A percentile compares a stretch with the other conserved stretches of the same genome.
Conservation (phyloP, 805 yeast genomes). For the Candida maris region DNA sequence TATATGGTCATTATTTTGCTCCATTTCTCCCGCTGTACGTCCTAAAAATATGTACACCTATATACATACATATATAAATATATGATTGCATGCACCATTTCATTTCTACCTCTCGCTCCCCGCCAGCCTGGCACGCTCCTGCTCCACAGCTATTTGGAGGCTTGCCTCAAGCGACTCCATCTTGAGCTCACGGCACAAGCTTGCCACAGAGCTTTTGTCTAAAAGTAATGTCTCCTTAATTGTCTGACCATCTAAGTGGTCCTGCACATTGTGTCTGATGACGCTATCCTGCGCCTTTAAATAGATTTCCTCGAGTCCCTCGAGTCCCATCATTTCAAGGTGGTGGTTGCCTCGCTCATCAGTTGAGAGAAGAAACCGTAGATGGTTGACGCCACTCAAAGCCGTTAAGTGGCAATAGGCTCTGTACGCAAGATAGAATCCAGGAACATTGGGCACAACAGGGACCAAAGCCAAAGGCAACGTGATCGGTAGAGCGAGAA, state of each 20-base stretch:
- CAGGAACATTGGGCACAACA: constrained; percentile 88
- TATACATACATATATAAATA: constrained; percentile 1
- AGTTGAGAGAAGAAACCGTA: constrained; percentile 50
- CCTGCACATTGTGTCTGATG: constrained; percentile 17
- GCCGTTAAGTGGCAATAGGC: constrained; percentile 85
- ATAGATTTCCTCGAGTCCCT: constrained; percentile 31
- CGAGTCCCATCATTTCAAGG: constrained; percentile 32
- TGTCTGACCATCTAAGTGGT: constrained; percentile 9
- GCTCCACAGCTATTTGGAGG: constrained; percentile 50
- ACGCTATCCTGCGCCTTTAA: constrained; percentile 20
- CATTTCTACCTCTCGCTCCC: constrained; percentile 1
- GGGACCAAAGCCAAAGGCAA: constrained; percentile 81
- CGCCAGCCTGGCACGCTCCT: constrained; percentile 38
- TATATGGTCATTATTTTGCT: background rate
- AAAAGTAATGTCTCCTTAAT: constrained; percentile 36
- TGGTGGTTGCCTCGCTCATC: constrained; percentile 28
- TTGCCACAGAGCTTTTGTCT: constrained; percentile 44
- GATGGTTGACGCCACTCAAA: constrained; percentile 64
- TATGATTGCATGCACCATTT: background rate
- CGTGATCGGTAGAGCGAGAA: constrained; percentile 67
- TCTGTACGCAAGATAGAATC: constrained; percentile 78
- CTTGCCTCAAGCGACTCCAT: constrained; percentile 42
- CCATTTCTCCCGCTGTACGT: background rate
- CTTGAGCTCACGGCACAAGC: constrained; percentile 43
- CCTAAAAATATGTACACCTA: background rate